phyloP scores from a whole-genome alignment of 352 stramenopile genomes.

The Globisporangium radiosum region DNA sequence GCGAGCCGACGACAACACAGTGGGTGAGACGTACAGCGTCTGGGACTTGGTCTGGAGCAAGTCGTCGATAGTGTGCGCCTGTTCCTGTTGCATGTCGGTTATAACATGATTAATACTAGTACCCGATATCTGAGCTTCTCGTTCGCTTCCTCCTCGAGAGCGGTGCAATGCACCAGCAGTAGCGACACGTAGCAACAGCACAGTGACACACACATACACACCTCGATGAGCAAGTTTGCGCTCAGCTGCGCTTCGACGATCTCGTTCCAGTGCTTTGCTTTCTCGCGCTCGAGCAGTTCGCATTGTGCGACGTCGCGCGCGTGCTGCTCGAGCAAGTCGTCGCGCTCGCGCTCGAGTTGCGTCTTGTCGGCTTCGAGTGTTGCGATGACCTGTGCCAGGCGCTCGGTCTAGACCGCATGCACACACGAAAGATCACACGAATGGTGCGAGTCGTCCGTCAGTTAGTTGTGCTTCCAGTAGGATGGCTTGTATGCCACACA shows the following conservation, averaged over 20 bases:
- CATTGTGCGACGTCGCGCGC: constrained; percentile 40
- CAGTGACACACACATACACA: constrained; percentile 9
- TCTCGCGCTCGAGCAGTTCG: constrained; percentile 50
- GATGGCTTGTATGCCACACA: background rate
- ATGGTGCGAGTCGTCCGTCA: too few relatives aligned
- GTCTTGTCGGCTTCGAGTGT: constrained; percentile 32
- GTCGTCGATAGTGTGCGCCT: constrained; percentile 73
- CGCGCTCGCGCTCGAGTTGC: constrained; percentile 30
- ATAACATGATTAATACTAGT: too few relatives aligned
- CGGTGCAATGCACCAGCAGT: too few relatives aligned
- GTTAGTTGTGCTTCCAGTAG: background rate
- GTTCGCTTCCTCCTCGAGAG: too few relatives aligned
- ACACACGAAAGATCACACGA: background rate
- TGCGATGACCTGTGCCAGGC: constrained; percentile 21
- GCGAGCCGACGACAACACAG: constrained; percentile 14
- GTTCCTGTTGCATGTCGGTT: constrained; percentile 27
- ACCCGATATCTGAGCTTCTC: too few relatives aligned
- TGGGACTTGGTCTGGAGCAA: constrained; percentile 42
- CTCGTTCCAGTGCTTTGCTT: constrained; percentile 64
- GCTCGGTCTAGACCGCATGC: constrained; percentile 19
- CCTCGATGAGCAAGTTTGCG: constrained; percentile 70
- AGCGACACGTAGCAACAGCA: too few relatives aligned
- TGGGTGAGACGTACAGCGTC: constrained; percentile 26
- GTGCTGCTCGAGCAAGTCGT: constrained; percentile 32
- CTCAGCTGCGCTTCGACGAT: constrained; percentile 65